Percentiles rank a stretch among this genome's conserved stretches.
phyloP scores from a whole-genome alignment of 805 yeast genomes.

The Torulaspora quercuum region DNA sequence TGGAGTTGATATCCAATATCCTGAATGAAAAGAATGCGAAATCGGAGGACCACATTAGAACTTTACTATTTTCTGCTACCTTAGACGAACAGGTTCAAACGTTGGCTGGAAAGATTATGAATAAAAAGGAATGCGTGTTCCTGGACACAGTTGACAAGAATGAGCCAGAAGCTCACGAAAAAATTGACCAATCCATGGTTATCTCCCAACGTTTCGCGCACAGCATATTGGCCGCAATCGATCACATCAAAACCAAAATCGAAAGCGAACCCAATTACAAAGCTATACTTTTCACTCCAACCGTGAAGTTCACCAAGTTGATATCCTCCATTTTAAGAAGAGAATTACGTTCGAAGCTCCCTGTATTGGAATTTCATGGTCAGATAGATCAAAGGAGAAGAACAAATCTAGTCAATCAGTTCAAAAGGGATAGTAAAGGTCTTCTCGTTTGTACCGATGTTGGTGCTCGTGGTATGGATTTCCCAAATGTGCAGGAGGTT shows the following conservation, averaged over 20 bases:
- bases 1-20: constrained; percentile 52
- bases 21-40: constrained; percentile 39
- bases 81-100: constrained; percentile 62
- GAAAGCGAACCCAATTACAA: constrained; percentile 52
- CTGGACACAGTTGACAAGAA: constrained; percentile 72
- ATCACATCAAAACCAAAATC: constrained; percentile 44
- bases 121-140: constrained; percentile 49
- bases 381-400: constrained; percentile 67
- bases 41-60: constrained; percentile 47
- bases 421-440: constrained; percentile 48
- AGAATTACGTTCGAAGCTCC: constrained; percentile 28
- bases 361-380: constrained; percentile 59
- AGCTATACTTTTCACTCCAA: constrained; percentile 79
- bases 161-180: constrained; percentile 76
- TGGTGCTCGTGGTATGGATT: constrained; percentile 95
- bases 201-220: constrained; percentile 54
- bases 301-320: constrained; percentile 64
- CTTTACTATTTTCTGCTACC: constrained; percentile 85
- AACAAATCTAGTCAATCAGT: constrained; percentile 53
- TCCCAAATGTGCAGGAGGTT: constrained; percentile 82
- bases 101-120: constrained; percentile 60
- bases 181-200: constrained; percentile 65
- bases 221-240: constrained; percentile 54
- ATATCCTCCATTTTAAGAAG: constrained; percentile 44
- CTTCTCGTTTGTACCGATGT: constrained; percentile 84